A percentile compares a stretch with the other conserved stretches of the same genome.
Evolutionary conservation across 129 eudicot species (phyloP).

Genomic region (Heracleum sosnowskyi): DNA sequence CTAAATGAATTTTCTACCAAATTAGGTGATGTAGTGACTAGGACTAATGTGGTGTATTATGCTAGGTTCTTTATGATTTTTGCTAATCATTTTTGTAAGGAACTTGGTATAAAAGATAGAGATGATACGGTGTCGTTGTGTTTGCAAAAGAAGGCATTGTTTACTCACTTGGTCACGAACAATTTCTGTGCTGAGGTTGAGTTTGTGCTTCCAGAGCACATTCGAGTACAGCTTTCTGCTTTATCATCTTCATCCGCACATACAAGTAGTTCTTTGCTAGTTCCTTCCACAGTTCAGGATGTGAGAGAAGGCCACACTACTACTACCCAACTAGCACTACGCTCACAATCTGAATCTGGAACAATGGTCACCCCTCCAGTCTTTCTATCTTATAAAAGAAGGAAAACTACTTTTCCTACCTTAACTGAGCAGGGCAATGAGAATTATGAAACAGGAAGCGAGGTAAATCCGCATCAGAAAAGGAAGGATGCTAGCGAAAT

Average conservation of each 20-base stretch:
- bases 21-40: background rate
- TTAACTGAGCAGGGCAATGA: background rate
- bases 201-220: conserved; percentile 5
- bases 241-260: background rate
- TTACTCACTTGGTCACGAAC: background rate
- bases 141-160: background rate
- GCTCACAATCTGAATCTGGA: background rate
- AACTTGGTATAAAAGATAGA: background rate
- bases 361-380: background rate
- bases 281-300: background rate
- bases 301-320: background rate
- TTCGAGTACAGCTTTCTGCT: background rate
- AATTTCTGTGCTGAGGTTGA: background rate
- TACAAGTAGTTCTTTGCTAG: background rate
- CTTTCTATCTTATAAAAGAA: background rate
- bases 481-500: background rate
- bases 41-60: background rate
- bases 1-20: background rate
- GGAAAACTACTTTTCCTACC: background rate
- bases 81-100: background rate
- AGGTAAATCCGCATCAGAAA: background rate
- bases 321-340: background rate
- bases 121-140: background rate
- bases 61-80: background rate
- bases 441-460: background rate